phyloP scores from a whole-genome alignment of 148 eudicot species.

The Nepenthes mirabilis region DNA sequence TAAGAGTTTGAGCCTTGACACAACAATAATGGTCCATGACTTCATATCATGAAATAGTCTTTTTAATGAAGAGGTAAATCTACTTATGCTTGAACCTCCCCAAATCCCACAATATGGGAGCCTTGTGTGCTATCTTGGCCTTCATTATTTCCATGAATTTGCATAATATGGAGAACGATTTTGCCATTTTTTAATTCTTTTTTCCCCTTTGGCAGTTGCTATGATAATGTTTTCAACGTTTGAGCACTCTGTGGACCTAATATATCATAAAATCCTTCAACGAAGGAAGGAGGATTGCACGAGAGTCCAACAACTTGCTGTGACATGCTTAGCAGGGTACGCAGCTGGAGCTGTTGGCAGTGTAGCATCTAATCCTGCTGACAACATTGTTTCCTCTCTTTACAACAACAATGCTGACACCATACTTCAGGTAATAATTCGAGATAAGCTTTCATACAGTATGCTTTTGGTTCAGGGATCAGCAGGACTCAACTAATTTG shows the following conservation, averaged over 20 bases:
- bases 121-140: no score
- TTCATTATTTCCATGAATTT: no score
- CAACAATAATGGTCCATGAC: no score
- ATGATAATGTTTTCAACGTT: constrained; percentile 95
- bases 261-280: constrained; percentile 43
- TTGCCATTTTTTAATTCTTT: background rate
- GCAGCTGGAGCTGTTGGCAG: constrained; percentile 87
- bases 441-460: background rate
- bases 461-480: background rate
- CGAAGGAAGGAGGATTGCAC: constrained; percentile 70
- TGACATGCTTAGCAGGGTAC: constrained; percentile 83
- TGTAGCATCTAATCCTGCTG: constrained; percentile 83
- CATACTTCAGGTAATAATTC: constrained; percentile 38
- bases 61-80: no score
- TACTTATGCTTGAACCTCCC: no score
- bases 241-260: constrained; percentile 72
- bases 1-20: no score
- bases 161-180: background rate
- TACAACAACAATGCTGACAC: constrained; percentile 66
- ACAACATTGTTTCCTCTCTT: constrained; percentile 72
- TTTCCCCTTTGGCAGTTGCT: constrained; percentile 47
- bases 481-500: background rate
- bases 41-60: no score
- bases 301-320: constrained; percentile 74
- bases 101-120: no score